Evolutionary conservation across 192 early-diverging fungal species (phyloP).

Genomic region (Gigaspora rosea): DNA sequence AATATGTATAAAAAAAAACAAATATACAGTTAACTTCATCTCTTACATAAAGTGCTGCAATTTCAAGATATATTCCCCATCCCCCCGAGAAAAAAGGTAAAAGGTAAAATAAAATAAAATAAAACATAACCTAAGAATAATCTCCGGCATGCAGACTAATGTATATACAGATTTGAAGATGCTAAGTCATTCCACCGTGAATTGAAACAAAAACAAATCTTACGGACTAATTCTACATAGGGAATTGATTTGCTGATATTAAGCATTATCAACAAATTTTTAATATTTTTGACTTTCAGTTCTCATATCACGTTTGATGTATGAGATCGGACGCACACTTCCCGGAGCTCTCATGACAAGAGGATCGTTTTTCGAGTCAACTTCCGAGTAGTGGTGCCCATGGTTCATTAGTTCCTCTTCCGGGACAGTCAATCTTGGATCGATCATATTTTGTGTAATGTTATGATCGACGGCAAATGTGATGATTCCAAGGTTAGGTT

Average conservation of each 20-base stretch:
- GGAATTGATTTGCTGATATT: no score
- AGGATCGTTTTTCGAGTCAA: neutral
- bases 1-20: no score
- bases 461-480: neutral
- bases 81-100: neutral
- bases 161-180: constrained; percentile 13
- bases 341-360: neutral
- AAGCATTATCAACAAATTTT: neutral
- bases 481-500: neutral
- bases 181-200: neutral
- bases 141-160: neutral
- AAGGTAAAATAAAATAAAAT: neutral
- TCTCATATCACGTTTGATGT: neutral
- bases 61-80: neutral
- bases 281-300: neutral
- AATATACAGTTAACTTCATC: no score
- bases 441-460: neutral
- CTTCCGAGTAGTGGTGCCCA: neutral
- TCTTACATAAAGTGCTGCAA: neutral
- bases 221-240: neutral
- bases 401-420: neutral
- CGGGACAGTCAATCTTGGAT: neutral
- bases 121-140: neutral
- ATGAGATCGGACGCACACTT: neutral
- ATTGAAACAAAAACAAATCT: constrained; percentile 1